phyloP scores from a whole-genome alignment of 23 red algal genomes.

The Gracilaria gracilis region DNA sequence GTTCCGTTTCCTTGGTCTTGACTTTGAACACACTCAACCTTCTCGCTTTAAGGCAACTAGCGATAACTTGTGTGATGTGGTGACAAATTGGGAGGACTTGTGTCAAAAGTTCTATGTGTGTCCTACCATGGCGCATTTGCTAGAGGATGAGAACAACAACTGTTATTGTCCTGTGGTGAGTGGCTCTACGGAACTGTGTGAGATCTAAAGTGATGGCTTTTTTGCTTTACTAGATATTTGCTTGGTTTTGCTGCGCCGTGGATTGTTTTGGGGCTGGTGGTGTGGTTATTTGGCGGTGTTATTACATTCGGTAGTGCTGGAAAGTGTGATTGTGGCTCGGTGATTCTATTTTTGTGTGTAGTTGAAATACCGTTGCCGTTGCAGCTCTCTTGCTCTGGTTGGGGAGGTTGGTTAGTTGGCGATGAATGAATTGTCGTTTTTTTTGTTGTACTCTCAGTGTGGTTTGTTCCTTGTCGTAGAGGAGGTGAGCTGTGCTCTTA shows the following conservation, averaged over 20 bases:
- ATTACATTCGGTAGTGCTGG: too few relatives aligned
- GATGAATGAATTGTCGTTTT: too few relatives aligned
- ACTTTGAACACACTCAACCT: conserved; percentile 36
- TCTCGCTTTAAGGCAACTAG: conserved; percentile 64
- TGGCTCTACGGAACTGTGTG: conserved; percentile 24
- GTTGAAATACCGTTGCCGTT: too few relatives aligned
- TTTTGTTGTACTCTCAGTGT: too few relatives aligned
- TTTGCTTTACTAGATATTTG: not conserved
- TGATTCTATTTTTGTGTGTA: too few relatives aligned
- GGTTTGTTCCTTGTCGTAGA: too few relatives aligned
- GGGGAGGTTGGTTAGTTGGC: too few relatives aligned
- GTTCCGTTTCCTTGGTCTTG: conserved; percentile 60
- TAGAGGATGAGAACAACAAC: conserved; percentile 60
- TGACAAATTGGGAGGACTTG: conserved; percentile 53
- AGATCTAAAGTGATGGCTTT: conserved; percentile 4
- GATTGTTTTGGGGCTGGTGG: not conserved
- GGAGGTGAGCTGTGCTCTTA: too few relatives aligned
- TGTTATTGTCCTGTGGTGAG: conserved; percentile 41
- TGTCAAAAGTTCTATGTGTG: conserved; percentile 72
- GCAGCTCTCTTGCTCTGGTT: too few relatives aligned
- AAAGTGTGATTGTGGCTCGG: too few relatives aligned
- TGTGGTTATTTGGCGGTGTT: too few relatives aligned
- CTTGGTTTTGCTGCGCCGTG: not conserved
- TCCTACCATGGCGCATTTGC: conserved; percentile 13
- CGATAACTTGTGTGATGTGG: conserved; percentile 64